Evolutionary conservation across 305 asterid genomes (phyloP).

Genomic region (Fraxinus angustifolia): DNA sequence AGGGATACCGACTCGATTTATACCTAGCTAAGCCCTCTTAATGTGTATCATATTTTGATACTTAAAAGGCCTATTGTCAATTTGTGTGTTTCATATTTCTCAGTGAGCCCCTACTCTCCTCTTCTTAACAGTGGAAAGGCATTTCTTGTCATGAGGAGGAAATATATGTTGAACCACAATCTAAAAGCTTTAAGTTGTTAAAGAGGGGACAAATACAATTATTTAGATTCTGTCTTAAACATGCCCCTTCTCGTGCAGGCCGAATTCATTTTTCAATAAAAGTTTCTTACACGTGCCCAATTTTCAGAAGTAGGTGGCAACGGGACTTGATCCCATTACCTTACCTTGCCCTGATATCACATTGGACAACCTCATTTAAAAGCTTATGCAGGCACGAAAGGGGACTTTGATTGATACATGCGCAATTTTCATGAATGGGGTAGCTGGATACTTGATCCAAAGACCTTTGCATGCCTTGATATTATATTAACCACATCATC

Average conservation of each 20-base stretch:
- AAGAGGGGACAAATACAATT: not conserved
- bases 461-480: not conserved
- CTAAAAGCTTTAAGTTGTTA: not conserved
- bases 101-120: not conserved
- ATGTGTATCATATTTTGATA: not conserved
- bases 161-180: not conserved
- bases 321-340: not conserved
- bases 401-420: not conserved
- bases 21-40: not conserved
- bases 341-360: not conserved
- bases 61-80: not conserved
- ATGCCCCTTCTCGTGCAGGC: not conserved
- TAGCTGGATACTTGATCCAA: not conserved
- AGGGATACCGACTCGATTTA: not conserved
- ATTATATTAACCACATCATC: not conserved
- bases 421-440: not conserved
- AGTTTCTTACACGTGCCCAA: not conserved
- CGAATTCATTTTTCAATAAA: not conserved
- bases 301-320: not conserved
- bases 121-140: not conserved
- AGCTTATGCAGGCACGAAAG: not conserved
- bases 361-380: not conserved
- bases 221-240: not conserved
- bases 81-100: conserved; percentile 6
- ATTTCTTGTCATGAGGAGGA: not conserved